phyloP scores from a whole-genome alignment of 192 early-diverging fungal genomes.

The Gamsiella multidivaricata region DNA sequence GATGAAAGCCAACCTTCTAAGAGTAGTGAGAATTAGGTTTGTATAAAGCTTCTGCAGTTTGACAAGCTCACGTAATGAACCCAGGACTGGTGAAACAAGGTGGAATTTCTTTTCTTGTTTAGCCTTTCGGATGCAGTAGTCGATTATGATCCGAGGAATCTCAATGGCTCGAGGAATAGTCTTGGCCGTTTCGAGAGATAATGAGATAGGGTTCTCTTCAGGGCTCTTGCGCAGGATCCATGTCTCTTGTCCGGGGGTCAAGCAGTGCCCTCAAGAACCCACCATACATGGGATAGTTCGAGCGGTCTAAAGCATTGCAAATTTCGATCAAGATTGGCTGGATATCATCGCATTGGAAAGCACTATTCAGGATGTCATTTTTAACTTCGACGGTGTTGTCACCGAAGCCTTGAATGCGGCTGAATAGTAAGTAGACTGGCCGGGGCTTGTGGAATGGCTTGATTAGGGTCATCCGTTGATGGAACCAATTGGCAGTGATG shows the following conservation, averaged over 20 bases:
- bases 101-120: conserved; percentile 1
- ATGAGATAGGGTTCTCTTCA: neutral
- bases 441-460: neutral
- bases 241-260: neutral
- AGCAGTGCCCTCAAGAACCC: conserved; percentile 4
- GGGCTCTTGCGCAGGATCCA: neutral
- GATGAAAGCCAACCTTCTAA: conserved; percentile 11
- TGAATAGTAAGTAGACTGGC: neutral
- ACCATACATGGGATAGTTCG: neutral
- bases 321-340: neutral
- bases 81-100: neutral
- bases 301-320: neutral
- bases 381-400: neutral
- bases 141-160: conserved; percentile 5
- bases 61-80: neutral
- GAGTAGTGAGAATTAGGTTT: neutral
- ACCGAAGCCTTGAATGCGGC: neutral
- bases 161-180: neutral
- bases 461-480: neutral
- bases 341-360: neutral
- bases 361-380: neutral
- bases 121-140: conserved; percentile 8
- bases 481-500: neutral
- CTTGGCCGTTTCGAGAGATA: neutral
- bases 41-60: neutral